Evolutionary conservation across 1,139 yeast genomes (phyloP).

Genomic region (Yamadazyma spencermartinsiae): DNA sequence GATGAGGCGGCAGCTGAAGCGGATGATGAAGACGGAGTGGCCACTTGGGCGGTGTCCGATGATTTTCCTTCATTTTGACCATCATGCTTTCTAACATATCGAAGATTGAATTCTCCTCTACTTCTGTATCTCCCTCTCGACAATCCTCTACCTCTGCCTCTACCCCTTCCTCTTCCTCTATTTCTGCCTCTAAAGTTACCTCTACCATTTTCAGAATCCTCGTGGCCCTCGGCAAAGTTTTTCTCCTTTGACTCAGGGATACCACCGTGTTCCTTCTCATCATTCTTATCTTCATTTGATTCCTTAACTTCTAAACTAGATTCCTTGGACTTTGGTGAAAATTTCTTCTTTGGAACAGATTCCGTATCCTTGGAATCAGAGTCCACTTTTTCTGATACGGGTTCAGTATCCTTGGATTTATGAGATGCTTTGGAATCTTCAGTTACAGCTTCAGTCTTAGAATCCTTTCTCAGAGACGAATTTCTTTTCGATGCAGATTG

Average conservation of each 20-base stretch:
- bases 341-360: not conserved
- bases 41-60: not conserved
- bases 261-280: not conserved
- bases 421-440: not conserved
- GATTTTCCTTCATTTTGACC: constrained; percentile 4
- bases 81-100: constrained; percentile 25
- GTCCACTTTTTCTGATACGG: constrained; percentile 1
- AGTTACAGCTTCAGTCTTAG: not conserved
- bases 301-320: constrained; percentile 1
- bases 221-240: not conserved
- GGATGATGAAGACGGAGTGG: not conserved
- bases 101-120: constrained; percentile 21
- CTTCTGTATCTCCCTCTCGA: constrained; percentile 14
- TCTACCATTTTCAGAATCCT: constrained; percentile 2
- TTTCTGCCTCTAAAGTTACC: constrained; percentile 11
- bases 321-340: not conserved
- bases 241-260: not conserved
- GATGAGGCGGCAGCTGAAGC: not conserved
- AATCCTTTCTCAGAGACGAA: constrained; percentile 2
- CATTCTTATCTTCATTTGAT: not conserved
- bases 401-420: not conserved
- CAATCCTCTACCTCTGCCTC: constrained; percentile 24
- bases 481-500: not conserved
- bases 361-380: too few relatives aligned
- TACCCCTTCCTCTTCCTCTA: constrained; percentile 18